Evolutionary conservation across 1,284 basidiomycete species (phyloP).

Genomic region (Heterobasidion annosum): DNA sequence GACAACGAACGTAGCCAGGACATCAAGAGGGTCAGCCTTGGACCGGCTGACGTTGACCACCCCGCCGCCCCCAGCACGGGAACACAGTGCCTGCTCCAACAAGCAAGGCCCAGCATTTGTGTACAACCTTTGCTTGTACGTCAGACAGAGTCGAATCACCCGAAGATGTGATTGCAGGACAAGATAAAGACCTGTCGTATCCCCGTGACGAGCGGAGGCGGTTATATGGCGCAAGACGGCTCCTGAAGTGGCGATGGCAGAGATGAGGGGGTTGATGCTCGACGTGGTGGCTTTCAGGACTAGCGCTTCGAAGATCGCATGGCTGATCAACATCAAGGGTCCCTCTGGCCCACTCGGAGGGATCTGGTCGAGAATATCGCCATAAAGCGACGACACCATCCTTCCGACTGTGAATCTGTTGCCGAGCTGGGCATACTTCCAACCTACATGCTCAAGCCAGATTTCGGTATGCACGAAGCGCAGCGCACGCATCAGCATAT

Average conservation of each 20-base stretch:
- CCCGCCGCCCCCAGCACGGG: constrained; percentile 41
- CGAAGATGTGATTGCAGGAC: constrained; percentile 60
- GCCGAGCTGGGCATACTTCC: constrained; percentile 73
- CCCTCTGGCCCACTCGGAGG: constrained; percentile 38
- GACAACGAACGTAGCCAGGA: constrained; percentile 56
- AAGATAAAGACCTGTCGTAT: constrained; percentile 59
- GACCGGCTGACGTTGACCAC: constrained; percentile 23
- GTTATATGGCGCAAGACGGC: constrained; percentile 53
- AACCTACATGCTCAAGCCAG: constrained; percentile 76
- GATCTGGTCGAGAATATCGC: constrained; percentile 55
- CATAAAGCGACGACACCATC: constrained; percentile 57
- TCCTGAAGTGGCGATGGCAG: constrained; percentile 53
- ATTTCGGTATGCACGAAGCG: constrained; percentile 77
- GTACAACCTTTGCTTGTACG: constrained; percentile 43
- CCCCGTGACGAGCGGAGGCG: constrained; percentile 53
- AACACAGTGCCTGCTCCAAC: constrained; percentile 68
- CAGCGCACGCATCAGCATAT: constrained; percentile 70
- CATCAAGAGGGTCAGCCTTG: constrained; percentile 62
- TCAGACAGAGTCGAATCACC: constrained; percentile 52
- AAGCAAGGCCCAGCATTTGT: constrained; percentile 42
- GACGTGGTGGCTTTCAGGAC: constrained; percentile 65
- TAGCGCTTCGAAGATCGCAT: constrained; percentile 56
- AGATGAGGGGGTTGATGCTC: constrained; percentile 68
- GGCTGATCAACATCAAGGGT: constrained; percentile 50
- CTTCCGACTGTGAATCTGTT: constrained; percentile 77